These are phyloP conservation scores for Lichtheimia ramosa DNA, from an alignment of 371 early-diverging fungal genomes.

Conservation along the genomic window DNA sequence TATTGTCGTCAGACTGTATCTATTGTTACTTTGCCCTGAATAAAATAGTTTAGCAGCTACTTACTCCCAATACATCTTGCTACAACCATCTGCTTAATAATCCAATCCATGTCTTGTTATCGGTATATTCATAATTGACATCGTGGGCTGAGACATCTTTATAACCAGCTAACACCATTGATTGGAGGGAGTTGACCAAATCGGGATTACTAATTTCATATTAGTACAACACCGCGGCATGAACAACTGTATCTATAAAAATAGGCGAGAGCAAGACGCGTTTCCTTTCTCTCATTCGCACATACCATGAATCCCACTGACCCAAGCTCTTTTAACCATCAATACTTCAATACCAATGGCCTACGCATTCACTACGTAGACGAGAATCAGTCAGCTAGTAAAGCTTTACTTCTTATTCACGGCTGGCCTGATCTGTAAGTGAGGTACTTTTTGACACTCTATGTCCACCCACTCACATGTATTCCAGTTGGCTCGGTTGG, in stretches of 20 bases:
- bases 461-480: background rate
- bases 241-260: background rate
- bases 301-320: conserved; percentile 17
- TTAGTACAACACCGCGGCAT: background rate
- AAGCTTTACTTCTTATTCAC: conserved; percentile 58
- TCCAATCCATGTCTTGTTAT: background rate
- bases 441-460: background rate
- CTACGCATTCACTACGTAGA: conserved; percentile 67
- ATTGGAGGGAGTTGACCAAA: background rate
- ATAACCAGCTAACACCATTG: background rate
- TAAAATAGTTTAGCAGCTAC: background rate
- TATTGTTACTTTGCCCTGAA: background rate
- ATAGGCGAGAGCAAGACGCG: background rate
- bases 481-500: conserved; percentile 38
- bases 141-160: background rate
- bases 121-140: too few species aligned
- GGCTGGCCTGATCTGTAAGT: conserved; percentile 70
- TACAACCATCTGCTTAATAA: background rate
- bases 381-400: conserved; percentile 52
- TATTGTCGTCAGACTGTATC: background rate
- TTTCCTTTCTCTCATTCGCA: background rate
- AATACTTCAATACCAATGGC: conserved; percentile 38
- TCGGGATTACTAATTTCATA: background rate
- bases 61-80: background rate
- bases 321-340: conserved; percentile 43